These are phyloP conservation scores for Aspergillus sp. DNA, from an alignment of 2,329 filamentous ascomycete genomes.

Conservation along the genomic window DNA sequence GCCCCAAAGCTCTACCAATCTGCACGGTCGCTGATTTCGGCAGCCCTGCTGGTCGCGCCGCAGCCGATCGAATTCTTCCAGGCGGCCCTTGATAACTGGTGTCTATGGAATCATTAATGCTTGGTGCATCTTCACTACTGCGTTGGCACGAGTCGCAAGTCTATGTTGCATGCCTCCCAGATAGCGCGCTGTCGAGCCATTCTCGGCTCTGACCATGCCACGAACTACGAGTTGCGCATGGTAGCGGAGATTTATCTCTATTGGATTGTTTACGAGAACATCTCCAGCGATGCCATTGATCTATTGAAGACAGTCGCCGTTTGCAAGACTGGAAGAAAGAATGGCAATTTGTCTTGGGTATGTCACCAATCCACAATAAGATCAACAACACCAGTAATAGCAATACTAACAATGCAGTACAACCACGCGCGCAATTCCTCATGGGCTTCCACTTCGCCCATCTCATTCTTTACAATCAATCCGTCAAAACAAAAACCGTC, in stretches of 20 bases:
- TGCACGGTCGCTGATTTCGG: conserved; percentile 19
- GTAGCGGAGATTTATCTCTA: conserved; percentile 41
- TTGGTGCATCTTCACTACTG: conserved; percentile 43
- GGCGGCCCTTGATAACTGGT: conserved; percentile 29
- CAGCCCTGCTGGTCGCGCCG: conserved; percentile 29
- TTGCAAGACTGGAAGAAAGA: conserved; percentile 34
- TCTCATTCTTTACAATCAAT: conserved; percentile 35
- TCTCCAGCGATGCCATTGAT: conserved; percentile 22
- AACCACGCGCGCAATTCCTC: conserved; percentile 41
- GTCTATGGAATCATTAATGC: conserved; percentile 41
- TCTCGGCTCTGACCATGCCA: conserved; percentile 32
- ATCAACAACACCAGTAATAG: conserved; percentile 1
- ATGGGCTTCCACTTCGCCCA: conserved; percentile 44
- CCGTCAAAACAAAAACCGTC: conserved; percentile 29
- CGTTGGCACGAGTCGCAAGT: conserved; percentile 36
- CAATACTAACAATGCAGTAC: conserved; percentile 18
- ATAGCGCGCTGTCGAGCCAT: conserved; percentile 34
- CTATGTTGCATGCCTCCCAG: conserved; percentile 32
- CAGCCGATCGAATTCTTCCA: conserved; percentile 41
- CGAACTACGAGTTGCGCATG: conserved; percentile 43
- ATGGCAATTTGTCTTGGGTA: conserved; percentile 37
- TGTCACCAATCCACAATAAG: neutral
- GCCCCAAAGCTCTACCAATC: conserved; percentile 35
- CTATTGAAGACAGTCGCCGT: conserved; percentile 27
- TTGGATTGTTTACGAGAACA: conserved; percentile 40